Percentiles rank a stretch among this genome's conserved stretches.
These are phyloP conservation scores for Saccharomycopsis selenospora DNA, from an alignment of 805 yeast genomes.

Conservation along the genomic window DNA sequence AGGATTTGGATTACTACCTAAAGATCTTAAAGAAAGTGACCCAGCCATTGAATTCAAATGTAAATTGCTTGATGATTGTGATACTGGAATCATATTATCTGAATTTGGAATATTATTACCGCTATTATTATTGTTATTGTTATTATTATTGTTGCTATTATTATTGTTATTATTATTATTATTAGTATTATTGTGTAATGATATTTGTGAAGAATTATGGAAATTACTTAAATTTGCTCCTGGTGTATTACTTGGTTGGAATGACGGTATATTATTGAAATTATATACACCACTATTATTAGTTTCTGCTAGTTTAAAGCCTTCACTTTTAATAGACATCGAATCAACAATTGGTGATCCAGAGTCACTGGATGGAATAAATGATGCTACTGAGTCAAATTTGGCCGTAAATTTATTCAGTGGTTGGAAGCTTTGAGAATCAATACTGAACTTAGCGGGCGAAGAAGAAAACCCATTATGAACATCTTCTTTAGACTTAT, in stretches of 20 bases:
- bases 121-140: not conserved
- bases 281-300: too few relatives aligned
- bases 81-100: too few relatives aligned
- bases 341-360: not conserved
- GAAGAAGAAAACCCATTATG: not conserved
- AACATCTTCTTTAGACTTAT: not conserved
- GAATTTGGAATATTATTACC: not conserved
- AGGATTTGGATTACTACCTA: too few relatives aligned
- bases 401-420: constrained; percentile 30
- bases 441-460: constrained; percentile 40
- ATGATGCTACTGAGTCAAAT: constrained; percentile 29
- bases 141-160: too few relatives aligned
- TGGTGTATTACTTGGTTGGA: constrained; percentile 26
- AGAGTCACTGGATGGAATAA: constrained; percentile 26
- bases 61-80: too few relatives aligned
- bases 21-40: too few relatives aligned
- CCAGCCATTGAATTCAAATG: too few relatives aligned
- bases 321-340: too few relatives aligned
- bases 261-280: constrained; percentile 39
- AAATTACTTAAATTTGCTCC: too few relatives aligned
- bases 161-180: too few relatives aligned
- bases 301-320: too few relatives aligned
- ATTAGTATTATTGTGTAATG: too few relatives aligned
- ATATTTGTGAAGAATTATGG: not conserved
- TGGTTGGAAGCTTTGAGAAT: constrained; percentile 54